Evolutionary conservation across 805 yeast species (phyloP), one percentile per base, ranked within the genome.

Genomic region (Nakazawaea molendinolei): DNA sequence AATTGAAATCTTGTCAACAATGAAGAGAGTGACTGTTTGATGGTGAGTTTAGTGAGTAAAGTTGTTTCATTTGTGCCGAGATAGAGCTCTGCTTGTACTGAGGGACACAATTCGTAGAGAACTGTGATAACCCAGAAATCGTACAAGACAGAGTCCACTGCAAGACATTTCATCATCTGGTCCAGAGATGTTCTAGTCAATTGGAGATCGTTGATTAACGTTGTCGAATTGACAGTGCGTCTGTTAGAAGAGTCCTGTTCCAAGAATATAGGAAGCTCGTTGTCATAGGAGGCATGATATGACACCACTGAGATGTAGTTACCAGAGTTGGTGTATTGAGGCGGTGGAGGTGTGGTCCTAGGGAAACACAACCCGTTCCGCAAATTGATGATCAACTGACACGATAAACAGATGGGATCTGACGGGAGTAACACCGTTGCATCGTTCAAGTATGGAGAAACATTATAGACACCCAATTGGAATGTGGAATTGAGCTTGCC

Each of bases 341-440:
- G 23, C 9, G 16, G 14, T 14, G 8, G 10, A n/a, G n/a, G 3
- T 13, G 15, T 7, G 7, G 10, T n/a, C 48, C 29, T 15, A 8
- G 80, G 80, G 20, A 77, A 48, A 26, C 55, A 56, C 27, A 71
- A 49, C 1, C 47, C 42, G 40, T 71, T 68, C 43, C 69, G 71
- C 26, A 58, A 43, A 24, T 75, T 65, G 23, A 78, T 50, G 0
- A 70, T 48, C 17, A 79, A 52, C 31, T 72, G 61, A 9, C 67
- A 58, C 14, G 62, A 60, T 8, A 76, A 52, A 33, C 83, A 71
- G 10, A 68, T 49, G 0, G 86, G 86, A 45, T 80, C 87, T 0
- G 73, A 62, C 1, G 85, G 76, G 1, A 72, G 46, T 13, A 54
- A 43, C 1, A 52, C 45, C 7, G 49, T 40, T 1, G 41, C 47